Conservation (phyloP, 371 early-diverging fungal genomes). For the Zopfochytrium polystomum region DNA sequence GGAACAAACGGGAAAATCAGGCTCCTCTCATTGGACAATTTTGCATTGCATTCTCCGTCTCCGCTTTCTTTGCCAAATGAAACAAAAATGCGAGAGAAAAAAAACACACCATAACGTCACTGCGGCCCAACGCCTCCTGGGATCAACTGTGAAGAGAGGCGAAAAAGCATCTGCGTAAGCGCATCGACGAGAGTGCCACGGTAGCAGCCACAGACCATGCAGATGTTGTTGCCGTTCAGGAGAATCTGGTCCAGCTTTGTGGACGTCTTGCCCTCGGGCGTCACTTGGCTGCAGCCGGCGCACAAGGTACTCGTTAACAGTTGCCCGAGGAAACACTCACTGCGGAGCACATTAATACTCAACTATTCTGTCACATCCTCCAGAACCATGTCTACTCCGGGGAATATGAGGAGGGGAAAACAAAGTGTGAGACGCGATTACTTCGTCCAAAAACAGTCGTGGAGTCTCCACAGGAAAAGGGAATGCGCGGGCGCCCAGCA, state of each 20-base stretch:
- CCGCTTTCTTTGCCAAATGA: no score
- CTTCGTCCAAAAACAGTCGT: constrained; percentile 1
- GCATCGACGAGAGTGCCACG: no score
- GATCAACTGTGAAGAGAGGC: no score
- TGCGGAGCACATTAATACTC: constrained; percentile 28
- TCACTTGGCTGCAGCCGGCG: constrained; percentile 71
- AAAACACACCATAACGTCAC: no score
- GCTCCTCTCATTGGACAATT: no score
- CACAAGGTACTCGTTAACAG: background rate
- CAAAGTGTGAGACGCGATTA: background rate
- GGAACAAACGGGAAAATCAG: no score
- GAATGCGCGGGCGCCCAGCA: no score
- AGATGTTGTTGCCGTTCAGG: constrained; percentile 93
- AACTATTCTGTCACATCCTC: constrained; percentile 94
- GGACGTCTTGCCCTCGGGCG: constrained; percentile 71
- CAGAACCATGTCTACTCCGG: constrained; percentile 95
- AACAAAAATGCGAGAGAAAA: no score
- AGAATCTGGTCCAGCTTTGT: constrained; percentile 83
- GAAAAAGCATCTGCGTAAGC: no score
- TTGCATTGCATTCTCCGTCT: no score
- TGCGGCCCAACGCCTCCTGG: no score
- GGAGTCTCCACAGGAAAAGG: background rate
- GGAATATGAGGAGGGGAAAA: no score
- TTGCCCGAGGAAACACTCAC: background rate
- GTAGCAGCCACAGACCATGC: constrained; percentile 86